These are phyloP conservation scores for Lantana camara DNA, from an alignment of 257 asterid species.

Conservation along the genomic window DNA sequence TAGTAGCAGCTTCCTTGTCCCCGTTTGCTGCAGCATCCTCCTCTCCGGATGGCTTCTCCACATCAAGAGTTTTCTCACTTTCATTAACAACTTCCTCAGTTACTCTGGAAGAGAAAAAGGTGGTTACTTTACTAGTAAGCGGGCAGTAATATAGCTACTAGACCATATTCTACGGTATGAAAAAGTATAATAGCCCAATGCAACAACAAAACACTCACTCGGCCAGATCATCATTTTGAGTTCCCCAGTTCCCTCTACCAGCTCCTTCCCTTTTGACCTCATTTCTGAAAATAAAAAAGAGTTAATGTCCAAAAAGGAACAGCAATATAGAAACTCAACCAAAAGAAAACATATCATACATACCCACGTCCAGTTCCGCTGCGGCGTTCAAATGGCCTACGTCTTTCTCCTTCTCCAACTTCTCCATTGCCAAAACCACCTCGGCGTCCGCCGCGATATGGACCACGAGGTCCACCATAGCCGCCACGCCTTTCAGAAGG, in stretches of 20 bases:
- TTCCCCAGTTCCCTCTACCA: slow-evolving; percentile 92
- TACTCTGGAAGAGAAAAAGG: slow-evolving; percentile 36
- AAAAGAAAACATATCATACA: background rate
- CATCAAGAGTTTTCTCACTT: slow-evolving; percentile 53
- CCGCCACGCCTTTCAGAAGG: slow-evolving; percentile 68
- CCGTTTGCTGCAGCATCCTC: slow-evolving; percentile 51
- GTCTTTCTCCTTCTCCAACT: slow-evolving; percentile 54
- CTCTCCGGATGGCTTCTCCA: slow-evolving; percentile 54
- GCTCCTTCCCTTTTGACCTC: slow-evolving; percentile 74
- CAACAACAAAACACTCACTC: slow-evolving; percentile 65
- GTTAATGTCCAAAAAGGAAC: background rate
- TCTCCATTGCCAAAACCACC: slow-evolving; percentile 80
- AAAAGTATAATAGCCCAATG: slow-evolving; percentile 11
- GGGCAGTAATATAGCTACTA: slow-evolving; percentile 1
- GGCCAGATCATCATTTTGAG: slow-evolving; percentile 60
- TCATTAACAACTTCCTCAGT: slow-evolving; percentile 58
- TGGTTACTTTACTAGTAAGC: slow-evolving; percentile 9
- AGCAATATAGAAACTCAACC: too few relatives aligned
- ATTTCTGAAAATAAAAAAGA: slow-evolving; percentile 38
- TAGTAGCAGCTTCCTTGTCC: slow-evolving; percentile 50
- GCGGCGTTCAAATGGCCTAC: slow-evolving; percentile 62
- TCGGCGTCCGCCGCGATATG: slow-evolving; percentile 67
- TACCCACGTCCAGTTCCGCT: slow-evolving; percentile 90
- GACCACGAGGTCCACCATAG: slow-evolving; percentile 66
- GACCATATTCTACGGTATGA: background rate